A percentile compares a stretch with the other conserved stretches of the same genome.
These are phyloP conservation scores for Pichia thaimueangensis DNA, from an alignment of 805 yeast species.

Conservation along the genomic window DNA sequence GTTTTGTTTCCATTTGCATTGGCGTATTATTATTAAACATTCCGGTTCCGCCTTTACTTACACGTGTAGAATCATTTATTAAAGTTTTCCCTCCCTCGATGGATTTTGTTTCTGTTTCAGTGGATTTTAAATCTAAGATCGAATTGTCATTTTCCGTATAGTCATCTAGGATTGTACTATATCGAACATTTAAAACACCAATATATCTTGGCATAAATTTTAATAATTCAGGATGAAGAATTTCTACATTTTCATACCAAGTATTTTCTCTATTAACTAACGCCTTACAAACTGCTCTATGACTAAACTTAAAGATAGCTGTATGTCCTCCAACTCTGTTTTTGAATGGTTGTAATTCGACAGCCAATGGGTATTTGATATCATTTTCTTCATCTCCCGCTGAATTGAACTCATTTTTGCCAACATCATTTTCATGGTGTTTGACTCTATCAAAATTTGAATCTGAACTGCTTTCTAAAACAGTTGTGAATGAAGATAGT, in stretches of 20 bases:
- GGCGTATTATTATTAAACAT: not conserved
- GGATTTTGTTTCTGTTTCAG: too few relatives aligned
- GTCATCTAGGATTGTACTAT: slow-evolving; percentile 36
- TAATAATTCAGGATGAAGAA: slow-evolving; percentile 65
- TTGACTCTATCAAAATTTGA: not conserved
- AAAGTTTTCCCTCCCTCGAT: too few relatives aligned
- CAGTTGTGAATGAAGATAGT: not conserved
- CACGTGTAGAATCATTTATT: too few relatives aligned
- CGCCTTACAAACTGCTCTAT: slow-evolving; percentile 89
- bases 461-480: not conserved
- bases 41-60: too few relatives aligned
- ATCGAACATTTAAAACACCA: slow-evolving; percentile 90
- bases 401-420: too few relatives aligned
- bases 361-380: slow-evolving; percentile 61
- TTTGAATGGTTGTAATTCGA: slow-evolving; percentile 83
- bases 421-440: slow-evolving; percentile 2
- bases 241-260: slow-evolving; percentile 88
- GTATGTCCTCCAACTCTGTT: slow-evolving; percentile 98
- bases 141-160: slow-evolving; percentile 12
- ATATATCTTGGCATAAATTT: slow-evolving; percentile 89
- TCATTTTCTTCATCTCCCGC: too few relatives aligned
- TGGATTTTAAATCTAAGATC: too few relatives aligned
- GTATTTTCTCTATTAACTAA: slow-evolving; percentile 82
- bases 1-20: not conserved
- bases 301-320: slow-evolving; percentile 88